Evolutionary conservation across 1,139 yeast species (phyloP).

Genomic region (Geotrichum candidum): DNA sequence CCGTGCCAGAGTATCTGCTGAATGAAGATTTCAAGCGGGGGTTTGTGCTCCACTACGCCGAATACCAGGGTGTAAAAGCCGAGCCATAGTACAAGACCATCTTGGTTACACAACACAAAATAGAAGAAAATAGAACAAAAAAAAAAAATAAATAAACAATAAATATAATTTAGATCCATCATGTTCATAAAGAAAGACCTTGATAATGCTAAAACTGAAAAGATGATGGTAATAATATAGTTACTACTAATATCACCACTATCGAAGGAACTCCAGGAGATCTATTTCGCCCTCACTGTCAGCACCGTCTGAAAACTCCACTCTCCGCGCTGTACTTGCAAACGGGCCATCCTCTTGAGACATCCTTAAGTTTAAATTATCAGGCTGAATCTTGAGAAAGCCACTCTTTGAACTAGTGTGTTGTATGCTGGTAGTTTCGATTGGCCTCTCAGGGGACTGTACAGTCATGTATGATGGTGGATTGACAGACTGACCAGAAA

Average conservation of each 20-base stretch:
- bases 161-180: no score
- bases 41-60: conserved; percentile 42
- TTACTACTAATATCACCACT: neutral
- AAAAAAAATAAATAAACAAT: neutral
- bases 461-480: neutral
- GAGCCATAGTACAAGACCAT: no score
- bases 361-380: neutral
- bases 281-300: conserved; percentile 22
- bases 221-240: no score
- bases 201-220: no score
- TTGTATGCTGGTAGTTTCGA: neutral
- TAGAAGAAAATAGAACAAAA: neutral
- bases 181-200: no score
- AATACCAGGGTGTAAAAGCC: neutral
- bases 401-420: neutral
- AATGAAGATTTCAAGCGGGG: conserved; percentile 38
- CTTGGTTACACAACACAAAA: no score
- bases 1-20: conserved; percentile 29
- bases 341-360: conserved; percentile 8
- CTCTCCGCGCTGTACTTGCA: conserved; percentile 13
- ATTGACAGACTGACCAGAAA: neutral
- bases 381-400: neutral
- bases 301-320: conserved; percentile 7
- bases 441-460: neutral
- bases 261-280: conserved; percentile 22